Percentiles rank a stretch among this genome's conserved stretches.
Conservation (phyloP, 257 asterid species). For the Solanum appendiculatum region DNA sequence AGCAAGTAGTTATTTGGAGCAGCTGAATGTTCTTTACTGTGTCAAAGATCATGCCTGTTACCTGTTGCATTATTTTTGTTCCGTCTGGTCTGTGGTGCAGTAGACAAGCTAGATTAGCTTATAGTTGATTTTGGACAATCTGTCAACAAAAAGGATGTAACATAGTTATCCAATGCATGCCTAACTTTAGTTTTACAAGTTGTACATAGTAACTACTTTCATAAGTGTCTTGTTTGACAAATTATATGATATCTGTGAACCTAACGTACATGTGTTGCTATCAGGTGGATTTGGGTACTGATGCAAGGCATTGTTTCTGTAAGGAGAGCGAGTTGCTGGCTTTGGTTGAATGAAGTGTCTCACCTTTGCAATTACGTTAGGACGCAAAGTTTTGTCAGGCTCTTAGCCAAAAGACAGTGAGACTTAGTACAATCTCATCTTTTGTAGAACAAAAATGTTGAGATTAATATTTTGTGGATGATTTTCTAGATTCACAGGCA, state of each 20-base stretch:
- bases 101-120: too few species aligned
- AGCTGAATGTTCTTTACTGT: too few species aligned
- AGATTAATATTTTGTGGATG: neutral
- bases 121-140: too few species aligned
- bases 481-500: neutral
- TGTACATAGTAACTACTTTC: neutral
- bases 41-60: too few species aligned
- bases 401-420: neutral
- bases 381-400: neutral
- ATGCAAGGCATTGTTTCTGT: conserved; percentile 56
- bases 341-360: conserved; percentile 17
- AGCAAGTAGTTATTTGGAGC: too few species aligned
- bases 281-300: conserved; percentile 82
- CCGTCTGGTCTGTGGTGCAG: too few species aligned
- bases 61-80: too few species aligned
- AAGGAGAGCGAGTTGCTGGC: conserved; percentile 37
- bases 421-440: neutral
- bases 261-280: too few species aligned
- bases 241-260: neutral
- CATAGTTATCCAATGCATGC: neutral
- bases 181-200: neutral
- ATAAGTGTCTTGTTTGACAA: neutral
- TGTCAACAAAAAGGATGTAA: too few species aligned
- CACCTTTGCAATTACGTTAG: neutral
- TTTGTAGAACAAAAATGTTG: neutral